Evolutionary conservation across 257 asterid genomes (phyloP), one percentile per base, ranked within the genome.

Genomic region (Solanum arcanum): DNA sequence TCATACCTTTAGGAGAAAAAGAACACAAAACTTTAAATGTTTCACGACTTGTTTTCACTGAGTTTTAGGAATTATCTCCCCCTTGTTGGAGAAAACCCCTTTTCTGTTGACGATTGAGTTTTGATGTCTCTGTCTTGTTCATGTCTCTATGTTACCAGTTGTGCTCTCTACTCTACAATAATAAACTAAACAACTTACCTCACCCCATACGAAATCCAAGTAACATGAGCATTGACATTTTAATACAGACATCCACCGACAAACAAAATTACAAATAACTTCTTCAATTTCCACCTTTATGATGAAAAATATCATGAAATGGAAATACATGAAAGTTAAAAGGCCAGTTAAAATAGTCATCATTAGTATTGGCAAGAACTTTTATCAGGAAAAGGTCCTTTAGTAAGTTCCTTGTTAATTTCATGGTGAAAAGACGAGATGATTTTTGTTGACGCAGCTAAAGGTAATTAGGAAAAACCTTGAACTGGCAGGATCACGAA

Each of bases 401-500:
- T 35, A 5, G 47, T 73, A 73, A 73, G 16, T 73, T 73, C 47
- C 81, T 73, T 73, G n/a, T 20, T 73, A 35, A 73, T 35, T 20
- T 35, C 25, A 73, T 73, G 81, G 25, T 73, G 47, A 73, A 35
- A 73, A 73, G 29, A 20, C 3, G 16, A 37, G 47, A 73, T 35
- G 16, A 2, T 37, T 73, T 73, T 73, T 73, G 5, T 35, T 35
- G 41, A 73, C 3, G 5, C 29, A 35, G 47, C 81, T 20, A 20
- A 73, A 73, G 47, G 81, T 73, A 20, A 37, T 21, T 20, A 31
- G 18, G 80, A 69, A 68, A 72, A 87, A 96, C 99, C 98, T 93
- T 89, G 98, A 92, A 94, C 98, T 94, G 87, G 98, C 97, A 59
- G 99, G 99, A 92, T 97, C 99, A 87, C 99, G 98, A 88, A 97